These are phyloP conservation scores for Xylariaceae sp. DNA, from an alignment of 2,329 filamentous ascomycete genomes.

Conservation along the genomic window DNA sequence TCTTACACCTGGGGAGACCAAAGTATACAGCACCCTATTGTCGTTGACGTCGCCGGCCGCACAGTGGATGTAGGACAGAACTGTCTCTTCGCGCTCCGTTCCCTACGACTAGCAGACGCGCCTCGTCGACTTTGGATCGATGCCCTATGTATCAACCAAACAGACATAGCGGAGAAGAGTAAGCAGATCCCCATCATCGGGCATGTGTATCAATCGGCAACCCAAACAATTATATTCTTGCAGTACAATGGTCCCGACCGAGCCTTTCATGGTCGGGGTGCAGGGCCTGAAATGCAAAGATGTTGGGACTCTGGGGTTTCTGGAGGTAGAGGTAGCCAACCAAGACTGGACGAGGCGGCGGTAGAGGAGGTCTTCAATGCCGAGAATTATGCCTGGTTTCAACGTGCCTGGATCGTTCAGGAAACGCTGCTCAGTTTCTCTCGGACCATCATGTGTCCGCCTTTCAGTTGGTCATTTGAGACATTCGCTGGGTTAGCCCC, in stretches of 20 bases:
- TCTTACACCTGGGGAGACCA: constrained; percentile 29
- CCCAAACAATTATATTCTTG: background rate
- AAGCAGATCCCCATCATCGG: constrained; percentile 21
- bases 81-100: constrained; percentile 13
- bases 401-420: constrained; percentile 1
- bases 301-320: background rate
- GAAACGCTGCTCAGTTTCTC: constrained; percentile 4
- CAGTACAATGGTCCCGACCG: background rate
- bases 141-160: constrained; percentile 28
- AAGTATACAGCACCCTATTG: constrained; percentile 10
- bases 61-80: background rate
- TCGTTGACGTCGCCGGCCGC: background rate
- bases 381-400: background rate
- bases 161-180: constrained; percentile 15
- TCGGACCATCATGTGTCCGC: background rate
- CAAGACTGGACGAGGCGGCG: background rate
- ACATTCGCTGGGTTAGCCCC: background rate
- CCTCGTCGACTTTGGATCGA: constrained; percentile 23
- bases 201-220: constrained; percentile 18
- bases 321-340: background rate
- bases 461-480: constrained; percentile 1
- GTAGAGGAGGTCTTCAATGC: background rate
- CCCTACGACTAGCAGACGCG: constrained; percentile 9
- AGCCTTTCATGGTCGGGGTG: background rate
- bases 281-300: constrained; percentile 5